Evolutionary conservation across 257 asterid species (phyloP).

Genomic region (Nemophila menziesii): DNA sequence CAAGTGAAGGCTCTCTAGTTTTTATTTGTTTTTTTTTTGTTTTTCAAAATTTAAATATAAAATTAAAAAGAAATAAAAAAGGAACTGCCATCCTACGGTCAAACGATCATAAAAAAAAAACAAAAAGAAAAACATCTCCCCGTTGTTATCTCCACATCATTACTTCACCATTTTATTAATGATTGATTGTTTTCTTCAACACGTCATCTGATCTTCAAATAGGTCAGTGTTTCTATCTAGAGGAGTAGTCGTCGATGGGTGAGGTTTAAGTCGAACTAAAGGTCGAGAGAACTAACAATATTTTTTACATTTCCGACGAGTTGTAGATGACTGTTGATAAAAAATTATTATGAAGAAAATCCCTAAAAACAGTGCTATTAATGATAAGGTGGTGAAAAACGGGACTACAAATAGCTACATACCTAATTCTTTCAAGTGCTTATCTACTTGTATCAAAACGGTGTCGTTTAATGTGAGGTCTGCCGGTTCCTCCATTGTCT

Average conservation of each 20-base stretch:
- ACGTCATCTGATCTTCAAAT: conserved; percentile 15
- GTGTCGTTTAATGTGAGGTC: conserved; percentile 37
- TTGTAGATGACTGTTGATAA: not conserved
- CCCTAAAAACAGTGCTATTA: conserved; percentile 14
- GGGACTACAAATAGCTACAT: conserved; percentile 25
- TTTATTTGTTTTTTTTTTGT: too few relatives aligned
- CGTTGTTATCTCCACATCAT: conserved; percentile 10
- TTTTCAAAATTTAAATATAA: too few relatives aligned
- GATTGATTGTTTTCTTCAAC: conserved; percentile 17
- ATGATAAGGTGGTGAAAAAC: conserved; percentile 16
- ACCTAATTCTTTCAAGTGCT: conserved; percentile 36
- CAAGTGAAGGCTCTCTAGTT: too few relatives aligned
- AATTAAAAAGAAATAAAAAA: too few relatives aligned
- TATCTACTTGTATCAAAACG: conserved; percentile 37
- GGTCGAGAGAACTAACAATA: conserved; percentile 1
- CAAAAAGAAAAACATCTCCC: conserved; percentile 7
- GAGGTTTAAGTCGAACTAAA: conserved; percentile 2
- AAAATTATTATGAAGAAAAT: conserved; percentile 34
- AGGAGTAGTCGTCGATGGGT: conserved; percentile 14
- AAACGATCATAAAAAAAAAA: too few relatives aligned
- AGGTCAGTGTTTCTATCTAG: conserved; percentile 16
- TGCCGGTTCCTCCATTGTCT: conserved; percentile 33
- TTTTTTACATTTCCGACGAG: conserved; percentile 10
- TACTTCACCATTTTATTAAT: conserved; percentile 12
- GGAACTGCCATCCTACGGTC: too few relatives aligned